Percentiles rank a stretch among this genome's conserved stretches.
Evolutionary conservation across 306 rosid species (phyloP).

Genomic region (Prunus mume): DNA sequence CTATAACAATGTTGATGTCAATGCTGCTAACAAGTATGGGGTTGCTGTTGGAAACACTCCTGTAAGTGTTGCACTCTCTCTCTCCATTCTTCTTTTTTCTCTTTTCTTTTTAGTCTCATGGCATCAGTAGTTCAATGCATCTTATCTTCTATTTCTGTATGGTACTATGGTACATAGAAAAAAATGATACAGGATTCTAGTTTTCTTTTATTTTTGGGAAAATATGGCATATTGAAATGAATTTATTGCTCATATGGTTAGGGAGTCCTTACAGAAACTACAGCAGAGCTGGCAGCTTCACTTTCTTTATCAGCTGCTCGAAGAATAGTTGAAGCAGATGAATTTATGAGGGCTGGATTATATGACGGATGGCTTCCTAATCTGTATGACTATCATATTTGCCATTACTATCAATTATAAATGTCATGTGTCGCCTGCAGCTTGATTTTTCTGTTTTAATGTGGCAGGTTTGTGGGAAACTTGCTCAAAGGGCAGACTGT

Average conservation of each 20-base stretch:
- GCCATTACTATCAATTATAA: background rate
- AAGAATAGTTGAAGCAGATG: conserved; percentile 98
- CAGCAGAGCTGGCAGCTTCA: conserved; percentile 39
- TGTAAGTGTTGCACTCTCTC: conserved; percentile 31
- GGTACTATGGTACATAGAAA: background rate
- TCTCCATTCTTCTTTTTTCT: background rate
- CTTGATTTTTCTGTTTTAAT: background rate
- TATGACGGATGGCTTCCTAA: conserved; percentile 99
- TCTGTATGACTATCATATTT: conserved; percentile 51
- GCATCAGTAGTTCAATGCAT: background rate
- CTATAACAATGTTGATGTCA: conserved; percentile 87
- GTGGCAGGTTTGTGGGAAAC: conserved; percentile 83
- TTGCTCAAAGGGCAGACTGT: conserved; percentile 96
- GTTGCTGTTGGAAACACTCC: conserved; percentile 98
- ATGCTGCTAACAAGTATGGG: conserved; percentile 85
- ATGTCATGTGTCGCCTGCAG: background rate
- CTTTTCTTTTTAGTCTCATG: background rate
- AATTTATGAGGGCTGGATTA: conserved; percentile 94
- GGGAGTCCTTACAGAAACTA: background rate
- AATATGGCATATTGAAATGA: conserved; percentile 7
- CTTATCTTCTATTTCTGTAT: background rate
- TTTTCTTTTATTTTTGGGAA: too few relatives aligned
- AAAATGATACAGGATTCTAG: background rate
- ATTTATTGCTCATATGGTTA: background rate
- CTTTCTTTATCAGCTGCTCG: conserved; percentile 87